Conservation (phyloP, 2,329 filamentous ascomycete genomes). For the Ilyonectria destructans region DNA sequence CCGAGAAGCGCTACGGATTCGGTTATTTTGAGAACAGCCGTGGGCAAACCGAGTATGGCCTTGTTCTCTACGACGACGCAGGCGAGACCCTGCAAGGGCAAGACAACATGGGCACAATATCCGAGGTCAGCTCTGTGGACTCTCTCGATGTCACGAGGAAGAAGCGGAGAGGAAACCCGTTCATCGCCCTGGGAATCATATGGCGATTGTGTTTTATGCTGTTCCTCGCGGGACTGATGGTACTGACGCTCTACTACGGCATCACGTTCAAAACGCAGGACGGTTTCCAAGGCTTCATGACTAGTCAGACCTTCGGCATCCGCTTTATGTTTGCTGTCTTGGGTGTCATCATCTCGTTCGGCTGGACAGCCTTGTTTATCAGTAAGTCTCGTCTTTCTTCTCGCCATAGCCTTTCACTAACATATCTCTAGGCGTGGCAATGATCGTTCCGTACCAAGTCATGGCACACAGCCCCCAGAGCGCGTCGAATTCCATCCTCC, state of each 20-base stretch:
- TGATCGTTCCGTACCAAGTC: conserved; percentile 62
- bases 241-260: conserved; percentile 60
- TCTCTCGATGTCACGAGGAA: conserved; percentile 2
- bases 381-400: conserved; percentile 30
- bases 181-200: conserved; percentile 55
- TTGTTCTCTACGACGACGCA: conserved; percentile 44
- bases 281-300: conserved; percentile 57
- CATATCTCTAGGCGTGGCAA: conserved; percentile 59
- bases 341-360: conserved; percentile 61
- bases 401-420: not conserved
- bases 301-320: conserved; percentile 60
- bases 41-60: conserved; percentile 45
- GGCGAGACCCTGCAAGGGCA: conserved; percentile 34
- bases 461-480: conserved; percentile 55
- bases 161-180: conserved; percentile 48
- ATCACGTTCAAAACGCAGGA: conserved; percentile 49
- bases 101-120: not conserved
- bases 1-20: conserved; percentile 46
- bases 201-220: conserved; percentile 56
- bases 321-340: conserved; percentile 62
- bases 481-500: conserved; percentile 57
- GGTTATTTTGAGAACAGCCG: conserved; percentile 44
- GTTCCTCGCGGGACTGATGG: conserved; percentile 55
- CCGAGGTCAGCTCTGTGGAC: conserved; percentile 44
- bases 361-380: conserved; percentile 60